phyloP scores from a whole-genome alignment of 2,329 filamentous ascomycete genomes.

The Hymenoscyphus scutula region DNA sequence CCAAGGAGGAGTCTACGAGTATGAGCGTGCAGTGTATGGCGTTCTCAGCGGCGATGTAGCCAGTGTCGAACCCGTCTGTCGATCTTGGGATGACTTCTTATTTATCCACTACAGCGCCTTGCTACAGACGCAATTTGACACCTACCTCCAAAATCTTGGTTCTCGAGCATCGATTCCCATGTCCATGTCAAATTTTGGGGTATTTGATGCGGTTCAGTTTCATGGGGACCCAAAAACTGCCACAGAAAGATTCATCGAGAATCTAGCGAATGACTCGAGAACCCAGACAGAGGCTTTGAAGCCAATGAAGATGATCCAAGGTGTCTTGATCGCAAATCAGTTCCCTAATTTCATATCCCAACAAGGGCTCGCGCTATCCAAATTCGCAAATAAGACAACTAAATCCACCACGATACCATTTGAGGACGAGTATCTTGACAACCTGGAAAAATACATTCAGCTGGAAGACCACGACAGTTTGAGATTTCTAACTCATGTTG shows the following conservation, averaged over 20 bases:
- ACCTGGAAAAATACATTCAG: conserved; percentile 49
- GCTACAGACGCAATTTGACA: conserved; percentile 75
- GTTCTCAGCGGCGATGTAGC: conserved; percentile 81
- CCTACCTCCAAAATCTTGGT: conserved; percentile 59
- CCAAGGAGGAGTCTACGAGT: conserved; percentile 67
- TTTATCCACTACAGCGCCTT: conserved; percentile 88
- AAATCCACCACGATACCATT: conserved; percentile 45
- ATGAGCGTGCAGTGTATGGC: conserved; percentile 87
- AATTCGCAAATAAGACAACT: conserved; percentile 44
- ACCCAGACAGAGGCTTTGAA: conserved; percentile 58
- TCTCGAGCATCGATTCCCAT: conserved; percentile 51
- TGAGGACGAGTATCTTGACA: conserved; percentile 37
- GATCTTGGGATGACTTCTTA: conserved; percentile 80
- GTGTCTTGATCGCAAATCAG: conserved; percentile 67
- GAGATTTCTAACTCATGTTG: conserved; percentile 67
- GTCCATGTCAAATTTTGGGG: conserved; percentile 57
- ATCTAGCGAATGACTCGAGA: conserved; percentile 54
- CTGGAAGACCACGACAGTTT: conserved; percentile 62
- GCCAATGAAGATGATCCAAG: conserved; percentile 74
- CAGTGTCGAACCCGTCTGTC: conserved; percentile 73
- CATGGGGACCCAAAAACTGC: conserved; percentile 54
- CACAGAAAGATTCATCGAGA: conserved; percentile 57
- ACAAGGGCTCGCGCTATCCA: conserved; percentile 53
- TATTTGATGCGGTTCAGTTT: conserved; percentile 64
- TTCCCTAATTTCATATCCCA: conserved; percentile 56